Evolutionary conservation across 768 basidiomycete species (phyloP).

Genomic region (Mycena vitilis): DNA sequence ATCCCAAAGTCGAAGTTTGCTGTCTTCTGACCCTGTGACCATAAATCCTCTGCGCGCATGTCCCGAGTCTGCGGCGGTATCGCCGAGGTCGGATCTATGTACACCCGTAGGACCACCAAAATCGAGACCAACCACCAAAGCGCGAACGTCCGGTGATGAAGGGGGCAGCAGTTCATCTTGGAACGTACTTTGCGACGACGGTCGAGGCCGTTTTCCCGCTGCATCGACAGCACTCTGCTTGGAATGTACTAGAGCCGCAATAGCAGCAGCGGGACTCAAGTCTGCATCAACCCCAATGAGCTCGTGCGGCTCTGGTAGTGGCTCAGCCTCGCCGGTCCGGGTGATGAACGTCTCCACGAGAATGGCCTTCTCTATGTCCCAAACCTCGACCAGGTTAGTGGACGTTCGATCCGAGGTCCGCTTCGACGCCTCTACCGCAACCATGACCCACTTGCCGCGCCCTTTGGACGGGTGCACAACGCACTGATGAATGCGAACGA

Average conservation of each 20-base stretch:
- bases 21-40: conserved; percentile 91
- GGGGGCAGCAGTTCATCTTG: conserved; percentile 52
- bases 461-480: conserved; percentile 89
- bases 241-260: conserved; percentile 82
- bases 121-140: conserved; percentile 77
- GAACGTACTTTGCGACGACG: conserved; percentile 48
- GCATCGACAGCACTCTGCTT: conserved; percentile 57
- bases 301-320: conserved; percentile 65
- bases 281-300: conserved; percentile 67
- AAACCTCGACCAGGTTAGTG: conserved; percentile 80
- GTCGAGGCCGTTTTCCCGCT: conserved; percentile 44
- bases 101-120: conserved; percentile 76
- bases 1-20: conserved; percentile 91
- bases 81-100: conserved; percentile 64
- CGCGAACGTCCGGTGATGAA: conserved; percentile 75
- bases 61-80: conserved; percentile 53
- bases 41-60: conserved; percentile 73
- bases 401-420: conserved; percentile 55
- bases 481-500: conserved; percentile 77
- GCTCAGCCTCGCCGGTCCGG: conserved; percentile 59
- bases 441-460: conserved; percentile 90
- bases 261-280: conserved; percentile 75
- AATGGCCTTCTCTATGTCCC: conserved; percentile 88
- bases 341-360: conserved; percentile 86
- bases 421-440: conserved; percentile 73